Evolutionary conservation across 345 rosid genomes (phyloP).

Genomic region (Populus tremula): DNA sequence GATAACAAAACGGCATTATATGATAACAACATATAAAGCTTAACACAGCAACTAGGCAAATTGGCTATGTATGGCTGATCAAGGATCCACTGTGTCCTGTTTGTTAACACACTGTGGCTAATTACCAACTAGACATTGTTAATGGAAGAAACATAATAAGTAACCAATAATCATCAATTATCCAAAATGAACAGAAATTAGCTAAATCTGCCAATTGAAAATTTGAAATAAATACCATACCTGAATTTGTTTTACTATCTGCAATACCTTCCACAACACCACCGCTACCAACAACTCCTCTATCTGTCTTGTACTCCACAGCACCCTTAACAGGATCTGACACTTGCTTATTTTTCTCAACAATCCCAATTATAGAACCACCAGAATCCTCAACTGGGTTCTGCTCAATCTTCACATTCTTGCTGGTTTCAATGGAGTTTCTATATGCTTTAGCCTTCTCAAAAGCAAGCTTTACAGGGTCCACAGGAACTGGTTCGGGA

Average conservation of each 20-base stretch:
- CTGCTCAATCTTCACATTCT: not conserved
- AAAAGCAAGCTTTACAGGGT: slow-evolving; percentile 67
- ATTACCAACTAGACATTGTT: too few species aligned
- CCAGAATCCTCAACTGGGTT: slow-evolving; percentile 16
- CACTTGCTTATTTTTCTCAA: slow-evolving; percentile 18
- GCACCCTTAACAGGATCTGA: slow-evolving; percentile 39
- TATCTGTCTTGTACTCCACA: slow-evolving; percentile 41
- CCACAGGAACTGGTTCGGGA: slow-evolving; percentile 31
- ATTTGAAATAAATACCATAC: slow-evolving; percentile 10
- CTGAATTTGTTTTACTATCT: slow-evolving; percentile 29
- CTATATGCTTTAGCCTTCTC: slow-evolving; percentile 60
- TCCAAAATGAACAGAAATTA: not conserved
- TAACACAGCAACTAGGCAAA: not conserved
- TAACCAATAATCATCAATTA: not conserved
- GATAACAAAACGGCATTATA: too few species aligned
- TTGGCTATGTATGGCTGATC: too few species aligned
- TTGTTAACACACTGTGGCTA: too few species aligned
- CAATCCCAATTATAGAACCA: not conserved
- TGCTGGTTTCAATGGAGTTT: slow-evolving; percentile 19
- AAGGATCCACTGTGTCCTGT: too few species aligned
- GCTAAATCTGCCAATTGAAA: not conserved
- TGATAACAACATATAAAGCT: not conserved
- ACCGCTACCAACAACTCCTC: slow-evolving; percentile 17
- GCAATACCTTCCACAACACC: slow-evolving; percentile 13
- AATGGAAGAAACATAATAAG: too few species aligned